phyloP scores from a whole-genome alignment of 441 rosid genomes.

The Theobroma grandiflorum region DNA sequence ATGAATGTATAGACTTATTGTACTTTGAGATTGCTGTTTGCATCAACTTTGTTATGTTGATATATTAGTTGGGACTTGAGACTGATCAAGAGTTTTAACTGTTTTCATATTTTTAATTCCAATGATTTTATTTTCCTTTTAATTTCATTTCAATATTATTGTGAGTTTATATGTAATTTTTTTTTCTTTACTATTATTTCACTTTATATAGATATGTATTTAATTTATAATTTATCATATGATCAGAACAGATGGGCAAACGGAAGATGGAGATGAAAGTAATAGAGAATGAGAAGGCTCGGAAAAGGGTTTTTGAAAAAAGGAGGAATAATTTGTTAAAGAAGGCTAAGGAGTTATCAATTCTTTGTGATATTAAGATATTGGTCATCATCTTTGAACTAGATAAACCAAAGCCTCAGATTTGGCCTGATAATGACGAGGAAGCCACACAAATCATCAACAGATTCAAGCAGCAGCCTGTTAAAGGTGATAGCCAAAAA shows the following conservation, averaged over 20 bases:
- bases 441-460: constrained; percentile 23
- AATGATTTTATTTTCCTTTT: too few species aligned
- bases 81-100: too few species aligned
- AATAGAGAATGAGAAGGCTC: constrained; percentile 18
- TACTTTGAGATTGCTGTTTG: too few species aligned
- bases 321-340: constrained; percentile 24
- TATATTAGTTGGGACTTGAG: too few species aligned
- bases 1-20: too few species aligned
- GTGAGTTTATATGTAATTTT: neutral
- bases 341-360: constrained; percentile 30
- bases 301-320: constrained; percentile 4
- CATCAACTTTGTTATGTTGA: too few species aligned
- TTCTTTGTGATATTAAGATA: constrained; percentile 29
- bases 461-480: constrained; percentile 18
- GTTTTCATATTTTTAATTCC: too few species aligned
- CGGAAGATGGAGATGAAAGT: neutral
- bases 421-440: constrained; percentile 6
- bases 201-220: neutral
- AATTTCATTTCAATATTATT: too few species aligned
- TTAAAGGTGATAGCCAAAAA: neutral
- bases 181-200: neutral
- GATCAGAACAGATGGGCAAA: neutral
- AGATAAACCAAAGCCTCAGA: constrained; percentile 9
- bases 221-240: neutral
- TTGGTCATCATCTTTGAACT: constrained; percentile 26